phyloP scores from a whole-genome alignment of 306 rosid genomes.

The Quercus wislizeni region DNA sequence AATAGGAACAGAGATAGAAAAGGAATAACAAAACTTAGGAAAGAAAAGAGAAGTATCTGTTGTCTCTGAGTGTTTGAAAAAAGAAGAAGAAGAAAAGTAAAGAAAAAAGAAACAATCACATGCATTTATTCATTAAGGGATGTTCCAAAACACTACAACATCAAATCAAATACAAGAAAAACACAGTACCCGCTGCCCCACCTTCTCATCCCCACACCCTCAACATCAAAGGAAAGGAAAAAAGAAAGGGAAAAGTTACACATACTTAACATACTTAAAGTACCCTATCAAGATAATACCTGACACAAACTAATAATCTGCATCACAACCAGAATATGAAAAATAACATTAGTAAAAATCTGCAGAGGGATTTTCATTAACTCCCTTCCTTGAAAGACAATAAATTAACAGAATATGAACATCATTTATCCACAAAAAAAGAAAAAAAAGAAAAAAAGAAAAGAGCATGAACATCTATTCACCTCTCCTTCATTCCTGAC shows the following conservation, averaged over 20 bases:
- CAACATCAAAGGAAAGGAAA: no score
- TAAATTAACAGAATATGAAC: background rate
- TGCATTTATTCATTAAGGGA: slow-evolving; percentile 4
- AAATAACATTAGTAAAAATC: background rate
- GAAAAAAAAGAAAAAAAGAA: no score
- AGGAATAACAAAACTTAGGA: slow-evolving; percentile 2
- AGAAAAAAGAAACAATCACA: background rate
- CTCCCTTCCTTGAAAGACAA: background rate
- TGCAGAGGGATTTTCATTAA: background rate
- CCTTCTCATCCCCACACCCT: no score
- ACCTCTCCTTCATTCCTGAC: slow-evolving; percentile 96
- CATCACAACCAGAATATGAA: background rate
- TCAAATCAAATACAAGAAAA: background rate
- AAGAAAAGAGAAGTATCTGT: slow-evolving; percentile 1
- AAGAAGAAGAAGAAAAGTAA: no score
- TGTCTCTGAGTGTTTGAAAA: background rate
- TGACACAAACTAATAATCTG: background rate
- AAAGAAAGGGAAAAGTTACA: no score
- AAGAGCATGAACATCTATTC: background rate
- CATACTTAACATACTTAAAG: no score
- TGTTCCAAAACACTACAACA: background rate
- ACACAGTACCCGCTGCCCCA: background rate
- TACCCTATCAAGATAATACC: background rate
- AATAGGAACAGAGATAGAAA: background rate
- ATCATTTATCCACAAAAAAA: background rate